These are phyloP conservation scores for Ophiostoma fasciatum DNA, from an alignment of 2,329 filamentous ascomycete genomes.

Conservation along the genomic window DNA sequence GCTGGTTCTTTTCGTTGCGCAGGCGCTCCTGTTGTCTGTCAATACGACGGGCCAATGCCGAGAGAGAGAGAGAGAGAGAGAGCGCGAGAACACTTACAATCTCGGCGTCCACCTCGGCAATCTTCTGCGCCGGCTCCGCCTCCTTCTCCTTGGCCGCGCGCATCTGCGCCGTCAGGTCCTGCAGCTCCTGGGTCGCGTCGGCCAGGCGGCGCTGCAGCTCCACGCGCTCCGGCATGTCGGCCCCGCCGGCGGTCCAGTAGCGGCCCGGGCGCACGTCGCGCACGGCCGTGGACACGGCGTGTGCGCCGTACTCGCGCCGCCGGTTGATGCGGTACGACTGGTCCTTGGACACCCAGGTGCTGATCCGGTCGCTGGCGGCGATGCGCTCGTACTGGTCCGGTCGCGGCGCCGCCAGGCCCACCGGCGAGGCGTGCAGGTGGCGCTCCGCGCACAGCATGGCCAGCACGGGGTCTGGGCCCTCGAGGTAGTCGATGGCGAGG, in stretches of 20 bases:
- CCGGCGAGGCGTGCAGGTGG: conserved; percentile 51
- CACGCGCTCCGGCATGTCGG: conserved; percentile 51
- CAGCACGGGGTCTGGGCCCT: conserved; percentile 69
- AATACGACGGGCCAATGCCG: background rate
- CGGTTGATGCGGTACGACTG: conserved; percentile 50
- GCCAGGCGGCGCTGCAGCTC: conserved; percentile 40
- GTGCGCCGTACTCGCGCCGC: conserved; percentile 65
- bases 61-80: background rate
- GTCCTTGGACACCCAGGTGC: conserved; percentile 53
- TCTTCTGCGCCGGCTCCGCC: conserved; percentile 21
- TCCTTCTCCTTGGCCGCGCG: conserved; percentile 23
- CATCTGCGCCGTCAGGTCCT: conserved; percentile 20
- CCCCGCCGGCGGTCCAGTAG: conserved; percentile 64
- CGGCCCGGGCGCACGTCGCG: conserved; percentile 43
- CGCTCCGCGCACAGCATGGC: conserved; percentile 74
- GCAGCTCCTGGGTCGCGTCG: conserved; percentile 24
- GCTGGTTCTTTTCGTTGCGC: conserved; percentile 46
- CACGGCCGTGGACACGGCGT: conserved; percentile 55
- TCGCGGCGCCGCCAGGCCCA: conserved; percentile 46
- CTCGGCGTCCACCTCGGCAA: conserved; percentile 27
- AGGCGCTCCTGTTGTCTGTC: conserved; percentile 27
- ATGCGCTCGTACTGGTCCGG: conserved; percentile 57
- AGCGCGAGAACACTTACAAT: conserved; percentile 26
- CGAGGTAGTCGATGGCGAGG: conserved; percentile 64
- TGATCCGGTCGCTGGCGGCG: conserved; percentile 39